phyloP scores from a whole-genome alignment of 1,284 basidiomycete genomes.

The Xerocomus amazonicus region DNA sequence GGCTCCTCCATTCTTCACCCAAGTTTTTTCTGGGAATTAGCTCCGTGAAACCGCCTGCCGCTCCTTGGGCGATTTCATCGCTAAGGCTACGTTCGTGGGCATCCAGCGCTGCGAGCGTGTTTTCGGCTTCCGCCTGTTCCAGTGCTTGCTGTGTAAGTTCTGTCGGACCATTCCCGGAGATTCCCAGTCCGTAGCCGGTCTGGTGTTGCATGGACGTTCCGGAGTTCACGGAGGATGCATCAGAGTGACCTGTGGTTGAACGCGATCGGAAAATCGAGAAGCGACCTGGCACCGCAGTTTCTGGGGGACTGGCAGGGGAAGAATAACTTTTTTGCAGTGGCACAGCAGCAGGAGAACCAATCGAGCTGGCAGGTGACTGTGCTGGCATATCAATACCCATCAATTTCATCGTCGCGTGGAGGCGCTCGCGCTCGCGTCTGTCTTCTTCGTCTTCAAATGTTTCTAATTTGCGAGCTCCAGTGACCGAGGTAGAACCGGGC shows the following conservation, averaged over 20 bases:
- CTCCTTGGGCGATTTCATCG: conserved; percentile 72
- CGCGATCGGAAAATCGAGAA: conserved; percentile 68
- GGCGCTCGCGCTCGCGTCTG: conserved; percentile 74
- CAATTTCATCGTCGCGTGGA: conserved; percentile 85
- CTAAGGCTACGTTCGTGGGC: conserved; percentile 69
- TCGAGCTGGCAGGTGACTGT: conserved; percentile 30
- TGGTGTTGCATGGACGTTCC: conserved; percentile 36
- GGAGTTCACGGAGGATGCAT: conserved; percentile 48
- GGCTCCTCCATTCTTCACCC: conserved; percentile 51
- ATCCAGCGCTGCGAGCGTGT: conserved; percentile 67
- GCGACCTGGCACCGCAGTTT: conserved; percentile 41
- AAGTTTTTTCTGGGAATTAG: conserved; percentile 47
- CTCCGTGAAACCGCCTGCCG: conserved; percentile 72
- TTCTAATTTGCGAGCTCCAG: conserved; percentile 68
- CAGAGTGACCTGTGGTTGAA: conserved; percentile 43
- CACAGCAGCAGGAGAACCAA: conserved; percentile 29
- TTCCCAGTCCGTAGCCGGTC: conserved; percentile 37
- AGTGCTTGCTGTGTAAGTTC: conserved; percentile 70
- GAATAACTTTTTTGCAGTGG: conserved; percentile 44
- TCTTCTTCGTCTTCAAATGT: conserved; percentile 85
- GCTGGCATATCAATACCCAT: conserved; percentile 78
- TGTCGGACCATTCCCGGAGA: conserved; percentile 34
- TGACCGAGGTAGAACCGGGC: conserved; percentile 52
- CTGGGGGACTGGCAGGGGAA: conserved; percentile 35
- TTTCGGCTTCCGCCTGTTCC: conserved; percentile 72